Evolutionary conservation across 1,284 basidiomycete species (phyloP).

Genomic region (Ganoderma lucidum): DNA sequence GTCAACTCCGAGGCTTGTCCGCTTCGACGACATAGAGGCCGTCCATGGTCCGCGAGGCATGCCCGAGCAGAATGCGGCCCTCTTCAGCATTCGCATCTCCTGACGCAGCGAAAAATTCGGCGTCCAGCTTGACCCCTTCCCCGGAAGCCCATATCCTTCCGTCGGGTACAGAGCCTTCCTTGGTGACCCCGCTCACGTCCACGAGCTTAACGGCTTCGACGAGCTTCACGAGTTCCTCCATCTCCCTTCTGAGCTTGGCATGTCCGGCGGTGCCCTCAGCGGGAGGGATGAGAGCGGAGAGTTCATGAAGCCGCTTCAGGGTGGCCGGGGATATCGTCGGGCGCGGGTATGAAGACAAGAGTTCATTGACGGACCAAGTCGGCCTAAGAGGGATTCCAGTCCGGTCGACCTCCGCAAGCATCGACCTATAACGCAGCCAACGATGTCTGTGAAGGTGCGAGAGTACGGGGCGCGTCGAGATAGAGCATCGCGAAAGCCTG

Average conservation of each 20-base stretch:
- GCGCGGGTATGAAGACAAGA: conserved; percentile 77
- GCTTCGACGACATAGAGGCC: conserved; percentile 56
- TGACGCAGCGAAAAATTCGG: conserved; percentile 21
- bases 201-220: conserved; percentile 82
- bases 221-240: conserved; percentile 74
- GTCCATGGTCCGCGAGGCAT: conserved; percentile 56
- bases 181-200: conserved; percentile 45
- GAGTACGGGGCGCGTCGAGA: background rate
- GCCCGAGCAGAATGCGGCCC: conserved; percentile 55
- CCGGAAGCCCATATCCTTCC: conserved; percentile 53
- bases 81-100: conserved; percentile 32
- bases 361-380: conserved; percentile 79
- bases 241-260: conserved; percentile 55
- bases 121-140: conserved; percentile 44
- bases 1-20: conserved; percentile 43
- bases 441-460: background rate
- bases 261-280: conserved; percentile 60
- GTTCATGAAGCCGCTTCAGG: conserved; percentile 67
- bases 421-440: conserved; percentile 16
- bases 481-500: conserved; percentile 17
- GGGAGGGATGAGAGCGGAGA: conserved; percentile 76
- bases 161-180: conserved; percentile 47
- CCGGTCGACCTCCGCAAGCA: conserved; percentile 51
- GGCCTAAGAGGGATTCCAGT: conserved; percentile 68
- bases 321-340: conserved; percentile 64